These are phyloP conservation scores for Fonsecaea pedrosoi DNA, from an alignment of 2,329 filamentous ascomycete genomes.

Conservation along the genomic window DNA sequence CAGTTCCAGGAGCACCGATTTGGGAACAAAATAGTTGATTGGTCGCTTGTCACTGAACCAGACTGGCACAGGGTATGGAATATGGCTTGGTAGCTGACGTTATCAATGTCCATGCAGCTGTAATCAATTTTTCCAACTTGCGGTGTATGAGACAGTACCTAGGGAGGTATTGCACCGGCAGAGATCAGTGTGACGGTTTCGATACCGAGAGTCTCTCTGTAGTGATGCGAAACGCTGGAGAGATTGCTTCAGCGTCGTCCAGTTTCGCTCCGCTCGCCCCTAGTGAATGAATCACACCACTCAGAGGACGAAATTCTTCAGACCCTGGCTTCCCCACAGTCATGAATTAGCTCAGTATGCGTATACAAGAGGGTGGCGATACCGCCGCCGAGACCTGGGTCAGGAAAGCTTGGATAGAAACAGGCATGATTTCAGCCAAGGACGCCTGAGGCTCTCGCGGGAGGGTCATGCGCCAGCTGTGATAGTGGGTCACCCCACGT, in stretches of 20 bases:
- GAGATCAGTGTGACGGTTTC: neutral
- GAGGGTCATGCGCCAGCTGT: neutral
- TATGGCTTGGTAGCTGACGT: slow-evolving; percentile 14
- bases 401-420: neutral
- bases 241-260: neutral
- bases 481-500: slow-evolving; percentile 10
- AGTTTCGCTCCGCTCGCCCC: neutral
- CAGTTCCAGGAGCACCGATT: neutral
- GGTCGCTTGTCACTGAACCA: slow-evolving; percentile 2
- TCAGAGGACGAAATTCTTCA: neutral
- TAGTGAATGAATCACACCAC: slow-evolving; percentile 2
- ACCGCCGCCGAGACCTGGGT: neutral
- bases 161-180: neutral
- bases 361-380: neutral
- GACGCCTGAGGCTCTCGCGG: neutral
- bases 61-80: neutral
- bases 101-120: slow-evolving; percentile 11
- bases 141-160: slow-evolving; percentile 10
- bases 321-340: neutral
- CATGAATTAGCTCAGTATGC: neutral
- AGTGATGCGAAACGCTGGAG: neutral
- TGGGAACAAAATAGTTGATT: neutral
- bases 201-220: neutral
- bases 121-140: slow-evolving; percentile 8
- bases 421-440: neutral